Conservation (phyloP, 805 yeast genomes). For the Cyberlindnera euphorbiiphila region DNA sequence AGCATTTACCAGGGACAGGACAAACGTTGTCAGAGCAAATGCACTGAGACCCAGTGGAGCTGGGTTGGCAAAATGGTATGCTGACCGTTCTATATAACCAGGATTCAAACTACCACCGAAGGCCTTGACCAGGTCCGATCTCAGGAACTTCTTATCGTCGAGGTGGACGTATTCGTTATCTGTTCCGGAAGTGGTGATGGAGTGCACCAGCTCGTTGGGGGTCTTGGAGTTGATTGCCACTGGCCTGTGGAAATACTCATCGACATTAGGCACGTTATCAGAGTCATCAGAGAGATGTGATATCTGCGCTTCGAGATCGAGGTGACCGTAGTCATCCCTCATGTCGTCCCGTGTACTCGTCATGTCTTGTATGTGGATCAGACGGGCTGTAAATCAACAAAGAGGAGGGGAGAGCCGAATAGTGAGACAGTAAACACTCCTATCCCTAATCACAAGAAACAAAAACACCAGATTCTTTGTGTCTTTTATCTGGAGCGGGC, state of each 20-base stretch:
- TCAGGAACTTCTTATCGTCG: constrained; percentile 28
- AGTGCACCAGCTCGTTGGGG: constrained; percentile 16
- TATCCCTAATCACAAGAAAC: too few species aligned
- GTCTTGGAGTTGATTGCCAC: constrained; percentile 12
- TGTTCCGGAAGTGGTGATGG: constrained; percentile 27
- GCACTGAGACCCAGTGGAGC: constrained; percentile 65
- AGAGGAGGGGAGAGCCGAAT: too few species aligned
- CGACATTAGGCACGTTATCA: constrained; percentile 7
- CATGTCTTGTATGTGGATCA: too few species aligned
- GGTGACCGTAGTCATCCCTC: neutral
- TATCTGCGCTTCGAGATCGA: constrained; percentile 18
- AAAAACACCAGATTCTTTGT: too few species aligned
- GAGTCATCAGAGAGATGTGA: constrained; percentile 19
- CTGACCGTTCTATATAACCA: constrained; percentile 45
- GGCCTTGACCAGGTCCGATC: constrained; percentile 50
- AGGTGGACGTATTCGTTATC: constrained; percentile 25
- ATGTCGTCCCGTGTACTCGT: too few species aligned
- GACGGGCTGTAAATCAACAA: too few species aligned
- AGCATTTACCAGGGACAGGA: constrained; percentile 48
- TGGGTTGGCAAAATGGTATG: constrained; percentile 55
- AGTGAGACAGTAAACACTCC: too few species aligned
- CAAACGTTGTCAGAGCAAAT: constrained; percentile 55
- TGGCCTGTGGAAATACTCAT: constrained; percentile 13
- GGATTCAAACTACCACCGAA: constrained; percentile 75
- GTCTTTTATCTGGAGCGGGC: too few species aligned